Evolutionary conservation across 2,329 filamentous ascomycete genomes (phyloP).

Genomic region (Dendryphion nanum): DNA sequence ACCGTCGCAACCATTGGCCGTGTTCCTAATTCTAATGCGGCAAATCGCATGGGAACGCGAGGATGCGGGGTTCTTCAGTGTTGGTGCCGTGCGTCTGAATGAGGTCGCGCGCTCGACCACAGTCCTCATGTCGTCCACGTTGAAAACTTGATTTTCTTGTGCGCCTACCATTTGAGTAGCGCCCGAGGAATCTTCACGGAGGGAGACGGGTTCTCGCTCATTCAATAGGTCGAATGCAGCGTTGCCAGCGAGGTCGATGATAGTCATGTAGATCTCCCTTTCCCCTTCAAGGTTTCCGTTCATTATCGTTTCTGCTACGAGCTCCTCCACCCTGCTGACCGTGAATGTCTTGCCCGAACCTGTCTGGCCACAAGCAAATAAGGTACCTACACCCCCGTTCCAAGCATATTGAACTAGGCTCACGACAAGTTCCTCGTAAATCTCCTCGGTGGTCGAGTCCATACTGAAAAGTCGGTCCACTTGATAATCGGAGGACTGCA

Average conservation of each 20-base stretch:
- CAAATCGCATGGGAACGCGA: constrained; percentile 52
- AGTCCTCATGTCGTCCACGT: constrained; percentile 26
- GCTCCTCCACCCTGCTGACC: constrained; percentile 42
- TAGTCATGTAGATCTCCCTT: constrained; percentile 36
- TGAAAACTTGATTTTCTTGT: constrained; percentile 37
- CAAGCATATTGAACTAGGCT: constrained; percentile 48
- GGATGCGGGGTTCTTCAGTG: constrained; percentile 48
- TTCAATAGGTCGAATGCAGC: constrained; percentile 35
- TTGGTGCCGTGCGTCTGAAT: constrained; percentile 45
- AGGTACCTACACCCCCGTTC: constrained; percentile 49
- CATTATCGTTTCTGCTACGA: constrained; percentile 41
- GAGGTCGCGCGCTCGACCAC: constrained; percentile 40
- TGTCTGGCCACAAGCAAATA: constrained; percentile 92
- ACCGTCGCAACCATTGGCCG: constrained; percentile 38
- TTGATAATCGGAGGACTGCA: constrained; percentile 14
- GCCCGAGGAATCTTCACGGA: constrained; percentile 50
- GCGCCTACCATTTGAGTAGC: constrained; percentile 45
- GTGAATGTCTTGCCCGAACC: constrained; percentile 97
- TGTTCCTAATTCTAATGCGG: constrained; percentile 45
- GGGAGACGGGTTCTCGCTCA: constrained; percentile 40
- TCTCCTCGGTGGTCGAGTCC: constrained; percentile 33
- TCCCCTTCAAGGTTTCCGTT: constrained; percentile 12
- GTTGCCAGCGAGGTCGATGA: constrained; percentile 40
- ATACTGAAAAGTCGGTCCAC: constrained; percentile 16
- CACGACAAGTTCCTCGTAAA: constrained; percentile 44